Conservation (phyloP, 768 basidiomycete genomes). For the Calocera cornea region DNA sequence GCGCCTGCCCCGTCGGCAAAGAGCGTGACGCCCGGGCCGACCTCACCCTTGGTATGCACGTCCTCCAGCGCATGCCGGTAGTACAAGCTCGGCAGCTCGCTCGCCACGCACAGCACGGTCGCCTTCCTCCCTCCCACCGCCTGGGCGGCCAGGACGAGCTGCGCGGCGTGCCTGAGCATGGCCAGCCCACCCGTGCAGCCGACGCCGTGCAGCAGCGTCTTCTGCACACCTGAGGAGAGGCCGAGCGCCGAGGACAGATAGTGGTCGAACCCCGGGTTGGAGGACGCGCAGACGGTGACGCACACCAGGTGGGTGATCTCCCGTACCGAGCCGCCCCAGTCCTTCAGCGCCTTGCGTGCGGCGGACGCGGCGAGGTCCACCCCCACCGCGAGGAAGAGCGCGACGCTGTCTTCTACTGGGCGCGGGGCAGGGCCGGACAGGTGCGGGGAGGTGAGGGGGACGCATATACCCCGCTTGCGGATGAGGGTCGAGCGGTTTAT, state of each 20-base stretch:
- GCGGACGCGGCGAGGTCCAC: not conserved
- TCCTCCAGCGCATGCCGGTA: not conserved
- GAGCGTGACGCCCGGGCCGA: not conserved
- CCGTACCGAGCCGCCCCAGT: not conserved
- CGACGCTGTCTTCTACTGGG: not conserved
- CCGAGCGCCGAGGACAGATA: not conserved
- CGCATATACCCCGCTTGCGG: not conserved
- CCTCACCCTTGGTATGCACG: not conserved
- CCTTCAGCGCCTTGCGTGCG: not conserved
- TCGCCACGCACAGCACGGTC: not conserved
- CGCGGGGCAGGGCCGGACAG: not conserved
- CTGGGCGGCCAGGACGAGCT: not conserved
- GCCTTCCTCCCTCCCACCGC: not conserved
- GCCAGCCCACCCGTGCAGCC: not conserved
- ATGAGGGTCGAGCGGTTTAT: not conserved
- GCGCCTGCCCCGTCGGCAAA: not conserved
- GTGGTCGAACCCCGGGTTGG: not conserved
- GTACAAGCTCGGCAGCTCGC: not conserved
- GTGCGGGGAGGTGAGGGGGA: not conserved
- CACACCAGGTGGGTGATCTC: not conserved
- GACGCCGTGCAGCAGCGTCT: not conserved
- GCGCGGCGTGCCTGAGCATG: not conserved
- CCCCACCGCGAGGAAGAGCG: not conserved
- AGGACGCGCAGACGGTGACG: not conserved
- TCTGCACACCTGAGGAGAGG: not conserved